Evolutionary conservation across 2,329 filamentous ascomycete genomes (phyloP).

Genomic region (Cryphonectria carpinicola): DNA sequence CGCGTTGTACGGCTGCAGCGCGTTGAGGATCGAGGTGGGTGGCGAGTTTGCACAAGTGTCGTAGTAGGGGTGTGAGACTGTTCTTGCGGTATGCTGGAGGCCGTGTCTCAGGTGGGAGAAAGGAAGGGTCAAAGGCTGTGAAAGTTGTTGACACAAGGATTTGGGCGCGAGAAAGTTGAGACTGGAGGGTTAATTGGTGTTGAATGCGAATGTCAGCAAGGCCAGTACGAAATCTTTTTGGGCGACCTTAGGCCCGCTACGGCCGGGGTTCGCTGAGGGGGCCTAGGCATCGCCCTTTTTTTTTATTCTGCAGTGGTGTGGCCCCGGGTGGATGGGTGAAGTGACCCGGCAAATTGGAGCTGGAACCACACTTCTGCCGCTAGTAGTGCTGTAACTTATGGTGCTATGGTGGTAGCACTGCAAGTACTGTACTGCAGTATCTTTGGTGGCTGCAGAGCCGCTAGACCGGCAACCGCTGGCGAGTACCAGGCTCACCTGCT

Average conservation of each 20-base stretch:
- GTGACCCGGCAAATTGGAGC: conserved; percentile 1
- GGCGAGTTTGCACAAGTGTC: neutral
- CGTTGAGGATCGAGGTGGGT: neutral
- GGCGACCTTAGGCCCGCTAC: neutral
- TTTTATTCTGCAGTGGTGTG: too few relatives aligned
- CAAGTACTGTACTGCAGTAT: neutral
- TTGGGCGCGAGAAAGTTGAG: neutral
- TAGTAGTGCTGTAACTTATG: neutral
- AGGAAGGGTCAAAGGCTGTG: neutral
- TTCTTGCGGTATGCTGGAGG: neutral
- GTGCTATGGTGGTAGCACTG: neutral
- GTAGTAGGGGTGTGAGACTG: neutral
- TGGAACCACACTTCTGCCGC: neutral
- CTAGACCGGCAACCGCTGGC: neutral
- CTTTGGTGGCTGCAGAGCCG: neutral
- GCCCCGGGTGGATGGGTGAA: neutral
- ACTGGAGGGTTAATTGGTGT: neutral
- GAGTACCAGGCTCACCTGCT: neutral
- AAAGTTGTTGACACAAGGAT: neutral
- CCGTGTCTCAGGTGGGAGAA: neutral
- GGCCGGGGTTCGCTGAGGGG: neutral
- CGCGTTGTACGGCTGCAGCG: neutral
- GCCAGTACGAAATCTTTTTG: neutral
- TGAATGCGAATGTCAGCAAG: conserved; percentile 6
- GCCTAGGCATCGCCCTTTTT: neutral